A percentile compares a stretch with the other conserved stretches of the same genome.
These are phyloP conservation scores for Albugo laibachii DNA, from an alignment of 352 stramenopile genomes.

Conservation along the genomic window DNA sequence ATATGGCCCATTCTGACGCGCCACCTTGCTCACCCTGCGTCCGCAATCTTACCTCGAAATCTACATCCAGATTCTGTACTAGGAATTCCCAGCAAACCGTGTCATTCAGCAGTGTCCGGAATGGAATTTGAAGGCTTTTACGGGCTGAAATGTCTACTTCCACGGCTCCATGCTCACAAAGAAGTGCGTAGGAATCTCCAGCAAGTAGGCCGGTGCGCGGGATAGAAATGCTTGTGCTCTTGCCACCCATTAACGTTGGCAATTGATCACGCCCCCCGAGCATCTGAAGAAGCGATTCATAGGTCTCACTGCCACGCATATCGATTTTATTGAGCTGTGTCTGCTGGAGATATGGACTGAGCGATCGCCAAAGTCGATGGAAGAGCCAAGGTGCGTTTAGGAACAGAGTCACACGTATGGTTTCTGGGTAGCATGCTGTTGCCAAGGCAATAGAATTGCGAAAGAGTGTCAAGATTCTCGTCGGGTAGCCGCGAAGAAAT, in stretches of 20 bases:
- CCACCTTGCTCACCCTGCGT: slow-evolving; percentile 38
- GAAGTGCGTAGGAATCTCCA: slow-evolving; percentile 31
- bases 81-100: slow-evolving; percentile 63
- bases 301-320: slow-evolving; percentile 23
- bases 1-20: slow-evolving; percentile 33
- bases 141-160: slow-evolving; percentile 43
- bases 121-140: slow-evolving; percentile 34
- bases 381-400: slow-evolving; percentile 47
- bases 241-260: slow-evolving; percentile 33
- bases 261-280: slow-evolving; percentile 26
- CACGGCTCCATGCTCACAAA: slow-evolving; percentile 49
- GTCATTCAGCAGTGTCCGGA: slow-evolving; percentile 45
- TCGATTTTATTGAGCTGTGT: slow-evolving; percentile 38
- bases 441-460: slow-evolving; percentile 9
- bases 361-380: slow-evolving; percentile 36
- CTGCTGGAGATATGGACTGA: slow-evolving; percentile 37
- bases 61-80: slow-evolving; percentile 34
- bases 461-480: not conserved
- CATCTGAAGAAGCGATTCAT: slow-evolving; percentile 21
- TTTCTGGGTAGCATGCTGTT: slow-evolving; percentile 46
- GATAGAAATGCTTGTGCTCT: slow-evolving; percentile 25
- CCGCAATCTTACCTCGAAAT: slow-evolving; percentile 49
- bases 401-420: slow-evolving; percentile 26
- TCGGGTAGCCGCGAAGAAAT: slow-evolving; percentile 31
- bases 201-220: slow-evolving; percentile 43